Percentiles rank a stretch among this genome's conserved stretches.
Conservation (phyloP, 1,284 basidiomycete species). For the Pisolithus thermaeus region DNA sequence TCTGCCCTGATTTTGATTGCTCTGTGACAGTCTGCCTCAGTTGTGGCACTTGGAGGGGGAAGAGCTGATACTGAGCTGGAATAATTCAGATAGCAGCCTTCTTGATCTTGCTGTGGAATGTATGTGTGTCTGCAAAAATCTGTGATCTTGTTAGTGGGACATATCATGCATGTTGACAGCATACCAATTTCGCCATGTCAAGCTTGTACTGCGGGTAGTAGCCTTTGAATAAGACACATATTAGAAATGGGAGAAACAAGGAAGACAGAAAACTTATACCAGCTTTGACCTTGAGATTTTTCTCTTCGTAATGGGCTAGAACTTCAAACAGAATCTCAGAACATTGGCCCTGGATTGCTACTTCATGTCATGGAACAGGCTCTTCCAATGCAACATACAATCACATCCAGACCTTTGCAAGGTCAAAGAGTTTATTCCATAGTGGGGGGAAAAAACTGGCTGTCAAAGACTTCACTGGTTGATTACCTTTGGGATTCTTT, state of each 20-base stretch:
- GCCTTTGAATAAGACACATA: no score
- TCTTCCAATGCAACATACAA: background rate
- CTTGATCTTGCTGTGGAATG: slow-evolving; percentile 7
- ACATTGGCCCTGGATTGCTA: background rate
- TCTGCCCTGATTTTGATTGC: no score
- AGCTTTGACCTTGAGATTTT: background rate
- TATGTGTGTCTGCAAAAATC: slow-evolving; percentile 5
- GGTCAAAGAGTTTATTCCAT: slow-evolving; percentile 5
- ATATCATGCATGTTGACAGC: background rate
- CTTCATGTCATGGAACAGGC: background rate
- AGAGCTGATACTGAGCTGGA: background rate
- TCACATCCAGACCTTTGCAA: background rate
- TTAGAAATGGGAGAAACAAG: no score
- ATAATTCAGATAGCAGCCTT: background rate
- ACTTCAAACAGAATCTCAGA: background rate
- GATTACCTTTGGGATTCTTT: background rate
- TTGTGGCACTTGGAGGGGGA: background rate
- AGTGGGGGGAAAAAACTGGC: background rate
- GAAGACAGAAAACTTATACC: background rate
- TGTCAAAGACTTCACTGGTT: background rate
- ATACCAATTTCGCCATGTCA: no score
- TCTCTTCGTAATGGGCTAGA: background rate
- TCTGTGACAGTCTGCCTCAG: background rate
- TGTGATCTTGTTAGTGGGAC: background rate
- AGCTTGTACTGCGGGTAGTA: no score